Percentiles rank a stretch among this genome's conserved stretches.
Conservation (phyloP, 768 basidiomycete genomes). For the Boletus sp. region DNA sequence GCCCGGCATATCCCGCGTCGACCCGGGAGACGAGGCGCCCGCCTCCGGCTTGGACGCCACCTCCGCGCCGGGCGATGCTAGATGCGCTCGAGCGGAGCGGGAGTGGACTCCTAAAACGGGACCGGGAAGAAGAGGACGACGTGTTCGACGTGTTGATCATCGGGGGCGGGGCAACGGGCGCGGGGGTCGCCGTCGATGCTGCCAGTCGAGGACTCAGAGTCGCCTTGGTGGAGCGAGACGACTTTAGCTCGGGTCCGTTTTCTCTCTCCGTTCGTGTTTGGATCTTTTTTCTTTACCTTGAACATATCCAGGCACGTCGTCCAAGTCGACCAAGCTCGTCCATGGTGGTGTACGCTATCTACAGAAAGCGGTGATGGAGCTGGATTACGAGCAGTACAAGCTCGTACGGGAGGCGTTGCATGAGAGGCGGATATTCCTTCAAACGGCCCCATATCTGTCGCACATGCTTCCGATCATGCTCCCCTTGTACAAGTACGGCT, state of each 20-base stretch:
- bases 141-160: conserved; percentile 81
- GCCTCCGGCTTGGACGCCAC: conserved; percentile 78
- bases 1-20: conserved; percentile 61
- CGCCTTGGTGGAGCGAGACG: conserved; percentile 88
- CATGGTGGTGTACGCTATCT: conserved; percentile 98
- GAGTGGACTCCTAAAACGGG: background rate
- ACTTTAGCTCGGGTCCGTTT: conserved; percentile 76
- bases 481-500: conserved; percentile 83
- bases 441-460: conserved; percentile 92
- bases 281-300: too few species aligned
- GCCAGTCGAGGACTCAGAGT: conserved; percentile 89
- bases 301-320: conserved; percentile 50
- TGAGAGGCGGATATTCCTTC: conserved; percentile 89
- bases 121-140: conserved; percentile 20
- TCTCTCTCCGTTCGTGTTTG: too few species aligned
- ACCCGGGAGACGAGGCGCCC: conserved; percentile 67
- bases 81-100: conserved; percentile 38
- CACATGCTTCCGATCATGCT: conserved; percentile 96
- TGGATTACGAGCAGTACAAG: conserved; percentile 96
- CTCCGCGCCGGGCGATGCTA: conserved; percentile 64
- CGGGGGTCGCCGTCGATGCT: conserved; percentile 95
- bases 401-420: conserved; percentile 93
- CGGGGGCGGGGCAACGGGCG: conserved; percentile 94
- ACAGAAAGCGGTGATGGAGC: conserved; percentile 92
- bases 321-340: conserved; percentile 96